A percentile compares a stretch with the other conserved stretches of the same genome.
These are phyloP conservation scores for Simmondsia chinensis DNA, from an alignment of 148 eudicot genomes.

Conservation along the genomic window DNA sequence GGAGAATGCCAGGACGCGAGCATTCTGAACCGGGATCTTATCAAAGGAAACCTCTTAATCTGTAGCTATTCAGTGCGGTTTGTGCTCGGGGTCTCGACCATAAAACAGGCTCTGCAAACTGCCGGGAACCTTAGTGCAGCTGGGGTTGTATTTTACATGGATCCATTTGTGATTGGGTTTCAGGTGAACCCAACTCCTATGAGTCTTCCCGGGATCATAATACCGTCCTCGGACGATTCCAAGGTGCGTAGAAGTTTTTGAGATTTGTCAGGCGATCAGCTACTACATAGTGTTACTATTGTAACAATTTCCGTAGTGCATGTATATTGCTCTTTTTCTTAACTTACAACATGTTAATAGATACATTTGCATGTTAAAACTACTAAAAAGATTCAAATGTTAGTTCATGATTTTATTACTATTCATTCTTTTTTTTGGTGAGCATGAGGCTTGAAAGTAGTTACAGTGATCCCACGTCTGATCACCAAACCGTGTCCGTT, in stretches of 20 bases:
- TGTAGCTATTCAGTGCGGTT: slow-evolving; percentile 97
- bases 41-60: slow-evolving; percentile 80
- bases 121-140: slow-evolving; percentile 93
- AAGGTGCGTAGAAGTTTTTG: slow-evolving; percentile 42
- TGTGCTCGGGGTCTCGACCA: slow-evolving; percentile 84
- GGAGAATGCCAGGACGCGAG: slow-evolving; percentile 90
- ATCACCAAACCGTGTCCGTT: too few species aligned
- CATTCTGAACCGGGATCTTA: slow-evolving; percentile 47
- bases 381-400: too few species aligned
- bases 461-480: too few species aligned
- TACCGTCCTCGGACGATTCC: slow-evolving; percentile 84
- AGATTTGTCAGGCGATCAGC: too few species aligned
- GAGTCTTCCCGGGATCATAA: slow-evolving; percentile 80
- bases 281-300: too few species aligned
- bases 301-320: too few species aligned
- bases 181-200: slow-evolving; percentile 96
- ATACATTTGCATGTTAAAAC: too few species aligned
- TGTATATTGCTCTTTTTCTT: too few species aligned
- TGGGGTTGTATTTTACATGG: slow-evolving; percentile 90
- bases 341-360: too few species aligned
- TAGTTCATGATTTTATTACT: too few species aligned
- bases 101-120: slow-evolving; percentile 77
- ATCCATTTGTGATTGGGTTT: slow-evolving; percentile 94
- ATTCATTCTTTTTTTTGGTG: too few species aligned
- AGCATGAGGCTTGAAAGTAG: too few species aligned